Evolutionary conservation across 2,329 filamentous ascomycete genomes (phyloP).

Genomic region (Phyllosticta paracitricarpa): DNA sequence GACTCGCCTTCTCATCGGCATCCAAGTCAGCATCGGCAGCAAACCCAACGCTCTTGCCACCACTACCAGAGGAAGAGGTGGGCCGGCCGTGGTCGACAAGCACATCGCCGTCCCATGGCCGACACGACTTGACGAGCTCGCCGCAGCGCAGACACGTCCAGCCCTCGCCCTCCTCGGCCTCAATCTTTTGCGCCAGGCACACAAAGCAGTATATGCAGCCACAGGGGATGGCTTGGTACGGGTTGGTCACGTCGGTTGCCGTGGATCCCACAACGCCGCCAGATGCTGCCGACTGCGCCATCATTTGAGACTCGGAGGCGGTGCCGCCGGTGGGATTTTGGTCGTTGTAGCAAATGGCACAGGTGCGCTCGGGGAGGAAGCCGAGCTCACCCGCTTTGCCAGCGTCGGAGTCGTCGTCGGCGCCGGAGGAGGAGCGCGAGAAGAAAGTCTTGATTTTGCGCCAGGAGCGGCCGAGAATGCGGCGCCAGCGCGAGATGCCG

Average conservation of each 20-base stretch:
- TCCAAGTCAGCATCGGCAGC: conserved; percentile 17
- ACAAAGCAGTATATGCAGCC: conserved; percentile 94
- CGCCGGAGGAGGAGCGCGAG: conserved; percentile 34
- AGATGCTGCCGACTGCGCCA: conserved; percentile 44
- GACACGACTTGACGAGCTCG: conserved; percentile 71
- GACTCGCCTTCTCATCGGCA: conserved; percentile 3
- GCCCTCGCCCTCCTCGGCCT: conserved; percentile 87
- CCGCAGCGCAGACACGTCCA: conserved; percentile 89
- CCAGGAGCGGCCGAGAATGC: conserved; percentile 84
- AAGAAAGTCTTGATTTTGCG: conserved; percentile 63
- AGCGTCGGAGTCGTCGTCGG: conserved; percentile 30
- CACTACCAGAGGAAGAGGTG: neutral
- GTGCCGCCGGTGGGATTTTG: conserved; percentile 59
- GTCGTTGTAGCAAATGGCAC: conserved; percentile 93
- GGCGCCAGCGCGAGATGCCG: conserved; percentile 83
- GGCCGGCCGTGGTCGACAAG: conserved; percentile 30
- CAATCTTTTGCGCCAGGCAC: conserved; percentile 80
- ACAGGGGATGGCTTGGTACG: conserved; percentile 83
- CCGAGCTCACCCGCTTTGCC: conserved; percentile 61
- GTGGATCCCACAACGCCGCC: conserved; percentile 72
- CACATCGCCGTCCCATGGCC: conserved; percentile 86
- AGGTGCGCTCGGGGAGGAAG: conserved; percentile 87
- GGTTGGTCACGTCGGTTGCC: conserved; percentile 90
- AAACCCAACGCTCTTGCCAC: conserved; percentile 20
- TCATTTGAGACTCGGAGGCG: conserved; percentile 61